These are phyloP conservation scores for Flaveria ramosissima DNA, from an alignment of 129 eudicot genomes.

Conservation along the genomic window DNA sequence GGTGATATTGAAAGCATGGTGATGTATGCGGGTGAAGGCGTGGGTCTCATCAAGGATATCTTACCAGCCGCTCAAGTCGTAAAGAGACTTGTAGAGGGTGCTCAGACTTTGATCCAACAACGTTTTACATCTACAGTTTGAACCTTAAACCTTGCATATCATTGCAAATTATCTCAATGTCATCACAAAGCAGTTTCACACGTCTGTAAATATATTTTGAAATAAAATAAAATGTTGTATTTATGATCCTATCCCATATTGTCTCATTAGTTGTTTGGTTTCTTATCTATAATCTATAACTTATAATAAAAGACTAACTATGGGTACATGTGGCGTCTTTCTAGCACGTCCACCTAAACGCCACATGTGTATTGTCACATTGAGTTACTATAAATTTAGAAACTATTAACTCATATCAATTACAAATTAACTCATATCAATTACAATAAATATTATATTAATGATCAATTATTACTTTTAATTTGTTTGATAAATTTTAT, in stretches of 20 bases:
- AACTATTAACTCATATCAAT: no score
- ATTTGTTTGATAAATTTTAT: no score
- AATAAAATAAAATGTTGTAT: neutral
- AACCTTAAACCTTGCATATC: conserved; percentile 9
- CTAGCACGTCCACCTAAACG: no score
- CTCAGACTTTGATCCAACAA: conserved; percentile 58
- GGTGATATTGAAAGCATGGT: conserved; percentile 96
- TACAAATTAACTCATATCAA: no score
- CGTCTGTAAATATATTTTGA: neutral
- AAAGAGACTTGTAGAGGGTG: conserved; percentile 61
- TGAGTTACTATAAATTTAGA: no score
- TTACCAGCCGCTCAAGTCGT: conserved; percentile 83
- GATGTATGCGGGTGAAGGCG: conserved; percentile 89
- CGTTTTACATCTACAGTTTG: conserved; percentile 29
- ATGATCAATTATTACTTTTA: no score
- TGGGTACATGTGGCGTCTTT: no score
- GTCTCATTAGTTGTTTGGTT: no score
- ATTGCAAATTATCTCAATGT: neutral
- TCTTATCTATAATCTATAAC: no score
- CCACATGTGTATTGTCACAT: no score
- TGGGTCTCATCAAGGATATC: conserved; percentile 79
- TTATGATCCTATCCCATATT: neutral
- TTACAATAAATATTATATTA: no score
- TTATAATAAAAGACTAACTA: no score
- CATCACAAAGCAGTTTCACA: conserved; percentile 1